phyloP scores from a whole-genome alignment of 2,329 filamentous ascomycete genomes.

The Gnomoniopsis smithogilvyi region DNA sequence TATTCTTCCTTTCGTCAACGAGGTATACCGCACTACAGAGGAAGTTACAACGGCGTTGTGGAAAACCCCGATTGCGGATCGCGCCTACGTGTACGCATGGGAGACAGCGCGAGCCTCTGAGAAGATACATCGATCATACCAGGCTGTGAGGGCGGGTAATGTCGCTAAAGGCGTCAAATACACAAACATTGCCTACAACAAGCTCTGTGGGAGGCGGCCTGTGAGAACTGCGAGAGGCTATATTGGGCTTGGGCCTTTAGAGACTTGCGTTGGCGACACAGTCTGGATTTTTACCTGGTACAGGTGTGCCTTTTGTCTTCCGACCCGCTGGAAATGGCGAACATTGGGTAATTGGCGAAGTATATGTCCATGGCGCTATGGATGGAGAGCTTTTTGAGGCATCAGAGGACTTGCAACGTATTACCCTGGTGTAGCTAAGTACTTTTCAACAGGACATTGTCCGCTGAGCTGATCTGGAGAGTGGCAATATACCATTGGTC shows the following conservation, averaged over 20 bases:
- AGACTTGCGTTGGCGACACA: background rate
- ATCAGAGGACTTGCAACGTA: too few species aligned
- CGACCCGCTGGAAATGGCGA: too few species aligned
- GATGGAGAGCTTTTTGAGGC: too few species aligned
- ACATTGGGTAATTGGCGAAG: too few species aligned
- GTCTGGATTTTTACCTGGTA: background rate
- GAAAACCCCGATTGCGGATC: background rate
- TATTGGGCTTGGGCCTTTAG: background rate
- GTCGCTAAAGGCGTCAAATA: background rate
- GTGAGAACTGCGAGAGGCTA: background rate
- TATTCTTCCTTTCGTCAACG: background rate
- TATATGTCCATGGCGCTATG: too few species aligned
- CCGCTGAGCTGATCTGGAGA: too few species aligned
- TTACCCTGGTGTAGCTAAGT: too few species aligned
- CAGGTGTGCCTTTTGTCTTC: background rate
- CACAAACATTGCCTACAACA: background rate
- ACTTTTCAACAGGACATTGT: too few species aligned
- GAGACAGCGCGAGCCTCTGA: background rate
- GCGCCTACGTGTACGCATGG: conserved; percentile 1
- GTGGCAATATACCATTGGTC: too few species aligned
- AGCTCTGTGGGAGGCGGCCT: background rate
- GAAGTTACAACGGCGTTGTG: background rate
- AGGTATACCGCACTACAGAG: background rate
- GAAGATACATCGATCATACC: background rate
- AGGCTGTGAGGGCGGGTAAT: background rate